A percentile compares a stretch with the other conserved stretches of the same genome.
Conservation (phyloP, 805 yeast species). For the Teunomyces kruisii region DNA sequence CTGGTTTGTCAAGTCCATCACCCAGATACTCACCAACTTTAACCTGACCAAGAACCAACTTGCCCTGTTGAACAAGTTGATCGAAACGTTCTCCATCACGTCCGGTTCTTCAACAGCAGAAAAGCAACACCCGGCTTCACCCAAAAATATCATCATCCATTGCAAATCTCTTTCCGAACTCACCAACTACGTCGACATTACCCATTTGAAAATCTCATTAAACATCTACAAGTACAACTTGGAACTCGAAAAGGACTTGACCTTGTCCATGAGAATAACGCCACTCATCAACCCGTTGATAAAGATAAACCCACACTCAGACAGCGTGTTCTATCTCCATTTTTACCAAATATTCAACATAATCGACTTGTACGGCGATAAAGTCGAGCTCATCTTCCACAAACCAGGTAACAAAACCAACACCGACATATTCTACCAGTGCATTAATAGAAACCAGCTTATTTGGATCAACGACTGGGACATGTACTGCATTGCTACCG, state of each 20-base stretch:
- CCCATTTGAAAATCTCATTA: slow-evolving; percentile 71
- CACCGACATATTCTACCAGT: slow-evolving; percentile 46
- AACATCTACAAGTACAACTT: slow-evolving; percentile 70
- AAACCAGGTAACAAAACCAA: slow-evolving; percentile 54
- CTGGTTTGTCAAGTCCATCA: slow-evolving; percentile 80
- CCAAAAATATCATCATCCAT: slow-evolving; percentile 35
- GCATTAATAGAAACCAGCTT: slow-evolving; percentile 54
- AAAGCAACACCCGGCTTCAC: background rate
- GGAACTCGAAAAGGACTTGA: slow-evolving; percentile 41
- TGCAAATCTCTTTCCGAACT: slow-evolving; percentile 52
- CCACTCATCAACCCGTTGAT: slow-evolving; percentile 24
- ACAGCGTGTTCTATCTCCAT: slow-evolving; percentile 33
- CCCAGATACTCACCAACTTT: slow-evolving; percentile 68
- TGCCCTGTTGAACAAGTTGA: slow-evolving; percentile 23
- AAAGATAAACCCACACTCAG: slow-evolving; percentile 12
- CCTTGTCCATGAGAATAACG: slow-evolving; percentile 14
- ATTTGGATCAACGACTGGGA: slow-evolving; percentile 58
- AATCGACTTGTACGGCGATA: slow-evolving; percentile 40
- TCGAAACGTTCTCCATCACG: slow-evolving; percentile 24
- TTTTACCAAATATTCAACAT: slow-evolving; percentile 55
- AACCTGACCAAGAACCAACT: slow-evolving; percentile 33
- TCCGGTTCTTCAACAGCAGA: slow-evolving; percentile 43
- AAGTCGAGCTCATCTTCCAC: slow-evolving; percentile 50
- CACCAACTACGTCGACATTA: slow-evolving; percentile 66
- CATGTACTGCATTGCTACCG: slow-evolving; percentile 49